These are phyloP conservation scores for Picea glauca DNA, from an alignment of 75 land plant genomes.

Conservation along the genomic window DNA sequence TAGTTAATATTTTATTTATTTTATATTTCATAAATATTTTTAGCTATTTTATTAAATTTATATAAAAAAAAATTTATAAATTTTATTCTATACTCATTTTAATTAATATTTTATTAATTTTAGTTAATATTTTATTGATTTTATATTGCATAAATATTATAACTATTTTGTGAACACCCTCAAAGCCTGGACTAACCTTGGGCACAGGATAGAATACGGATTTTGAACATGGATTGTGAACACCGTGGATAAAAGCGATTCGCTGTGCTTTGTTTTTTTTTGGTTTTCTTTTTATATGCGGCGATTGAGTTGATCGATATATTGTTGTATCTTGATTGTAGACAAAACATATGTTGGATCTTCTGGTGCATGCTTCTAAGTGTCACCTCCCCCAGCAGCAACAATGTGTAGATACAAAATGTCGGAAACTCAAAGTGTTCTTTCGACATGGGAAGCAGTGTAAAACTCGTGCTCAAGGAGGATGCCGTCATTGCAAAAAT, in stretches of 20 bases:
- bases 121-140: too few relatives aligned
- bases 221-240: background rate
- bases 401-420: slow-evolving; percentile 73
- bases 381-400: slow-evolving; percentile 41
- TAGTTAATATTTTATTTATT: too few relatives aligned
- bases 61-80: too few relatives aligned
- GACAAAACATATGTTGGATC: slow-evolving; percentile 85
- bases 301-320: too few relatives aligned
- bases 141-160: too few relatives aligned
- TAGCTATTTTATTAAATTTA: too few relatives aligned
- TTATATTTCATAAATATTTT: too few relatives aligned
- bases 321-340: slow-evolving; percentile 20
- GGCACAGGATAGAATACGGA: background rate
- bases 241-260: too few relatives aligned
- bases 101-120: too few relatives aligned
- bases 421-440: slow-evolving; percentile 83
- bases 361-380: slow-evolving; percentile 90
- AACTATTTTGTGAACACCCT: background rate
- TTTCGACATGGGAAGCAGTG: slow-evolving; percentile 88
- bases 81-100: too few relatives aligned
- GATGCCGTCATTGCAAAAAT: slow-evolving; percentile 76
- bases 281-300: too few relatives aligned
- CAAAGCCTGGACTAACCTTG: background rate
- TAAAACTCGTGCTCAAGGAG: slow-evolving; percentile 73
- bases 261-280: too few relatives aligned